Base-by-base conservation (phyloP, 2,329 filamentous ascomycete species). In the Colletotrichum abscissum region DNA sequence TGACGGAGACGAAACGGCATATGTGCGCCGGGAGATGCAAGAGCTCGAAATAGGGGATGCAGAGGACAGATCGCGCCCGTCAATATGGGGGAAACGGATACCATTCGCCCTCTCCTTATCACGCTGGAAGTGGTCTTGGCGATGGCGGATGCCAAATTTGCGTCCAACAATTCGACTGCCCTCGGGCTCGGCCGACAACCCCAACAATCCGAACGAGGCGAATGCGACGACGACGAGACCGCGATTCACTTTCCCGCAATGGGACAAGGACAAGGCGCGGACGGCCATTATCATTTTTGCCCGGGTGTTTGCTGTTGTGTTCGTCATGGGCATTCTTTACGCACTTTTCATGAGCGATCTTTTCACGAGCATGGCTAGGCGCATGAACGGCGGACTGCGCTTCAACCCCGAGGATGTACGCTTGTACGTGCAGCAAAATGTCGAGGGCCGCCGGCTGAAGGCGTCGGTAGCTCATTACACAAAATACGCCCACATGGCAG, bases 21-120 rank as follows among this genome's bases (percentile, higher is more conserved):
- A 92, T 75, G 88, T 97, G 78, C 91, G 94, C 75, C 89, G 93
- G 76, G 94, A 97, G 83, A 92, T 98, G 85, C 91, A 97, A 80
- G 93, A 98, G 88, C 92, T 97, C 88, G 95, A 97, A 77, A 90
- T 97, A 55, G 90, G 95, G 78, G 95, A 97, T 77, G 90, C 91
- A 33, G 79, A 84, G 26, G 81, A 84, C 62, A 79, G 82, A 71
- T 77, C 83, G 67, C 81, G 83, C 35, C 81, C 86, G 28, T 86
- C 84, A 2, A 80, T 85, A 66, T 91, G 88, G 86, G 85, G 87
- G 63, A 91, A 91, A 80, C 82, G 87, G 57, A 89, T 91, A 78
- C 85, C 85, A 26, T 87, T 88, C 73, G 85, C 84, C 7, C 77
- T 90, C 33, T 86, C 88, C 7, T 80, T 90, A 42, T 87, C 88